Evolutionary conservation across 2,329 filamentous ascomycete genomes (phyloP).

Genomic region (Fusarium longipes): DNA sequence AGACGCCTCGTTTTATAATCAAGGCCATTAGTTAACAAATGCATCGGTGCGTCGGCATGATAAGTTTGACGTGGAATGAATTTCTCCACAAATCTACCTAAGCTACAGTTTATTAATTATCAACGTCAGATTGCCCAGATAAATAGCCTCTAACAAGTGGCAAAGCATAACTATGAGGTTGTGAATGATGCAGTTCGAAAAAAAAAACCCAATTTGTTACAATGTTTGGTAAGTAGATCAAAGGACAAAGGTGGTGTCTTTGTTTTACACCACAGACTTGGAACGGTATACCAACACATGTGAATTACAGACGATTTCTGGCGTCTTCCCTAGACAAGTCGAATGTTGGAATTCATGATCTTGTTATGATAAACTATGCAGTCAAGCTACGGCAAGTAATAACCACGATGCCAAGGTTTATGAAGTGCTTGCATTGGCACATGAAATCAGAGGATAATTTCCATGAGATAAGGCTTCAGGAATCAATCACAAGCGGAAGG

Average conservation of each 20-base stretch:
- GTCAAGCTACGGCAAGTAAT: not conserved
- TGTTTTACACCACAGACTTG: conserved; percentile 12
- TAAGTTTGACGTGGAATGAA: conserved; percentile 22
- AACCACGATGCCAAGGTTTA: not conserved
- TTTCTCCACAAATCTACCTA: too few relatives aligned
- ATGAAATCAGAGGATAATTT: not conserved
- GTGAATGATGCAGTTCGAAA: too few relatives aligned
- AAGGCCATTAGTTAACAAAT: conserved; percentile 17
- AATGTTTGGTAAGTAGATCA: conserved; percentile 18
- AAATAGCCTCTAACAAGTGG: not conserved
- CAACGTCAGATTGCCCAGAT: not conserved
- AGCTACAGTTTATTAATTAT: too few relatives aligned
- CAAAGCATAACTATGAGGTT: conserved; percentile 13
- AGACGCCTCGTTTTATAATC: not conserved
- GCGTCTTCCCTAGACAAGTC: not conserved
- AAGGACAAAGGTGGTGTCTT: conserved; percentile 30
- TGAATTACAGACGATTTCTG: conserved; percentile 6
- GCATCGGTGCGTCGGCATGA: conserved; percentile 18
- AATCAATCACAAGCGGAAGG: not conserved
- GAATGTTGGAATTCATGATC: conserved; percentile 14
- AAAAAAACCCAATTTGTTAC: conserved; percentile 14
- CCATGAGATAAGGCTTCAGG: not conserved
- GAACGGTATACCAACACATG: not conserved
- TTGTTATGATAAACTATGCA: not conserved
- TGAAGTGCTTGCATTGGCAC: not conserved